These are phyloP conservation scores for Ramaria sp. DNA, from an alignment of 768 basidiomycete species.

Conservation along the genomic window DNA sequence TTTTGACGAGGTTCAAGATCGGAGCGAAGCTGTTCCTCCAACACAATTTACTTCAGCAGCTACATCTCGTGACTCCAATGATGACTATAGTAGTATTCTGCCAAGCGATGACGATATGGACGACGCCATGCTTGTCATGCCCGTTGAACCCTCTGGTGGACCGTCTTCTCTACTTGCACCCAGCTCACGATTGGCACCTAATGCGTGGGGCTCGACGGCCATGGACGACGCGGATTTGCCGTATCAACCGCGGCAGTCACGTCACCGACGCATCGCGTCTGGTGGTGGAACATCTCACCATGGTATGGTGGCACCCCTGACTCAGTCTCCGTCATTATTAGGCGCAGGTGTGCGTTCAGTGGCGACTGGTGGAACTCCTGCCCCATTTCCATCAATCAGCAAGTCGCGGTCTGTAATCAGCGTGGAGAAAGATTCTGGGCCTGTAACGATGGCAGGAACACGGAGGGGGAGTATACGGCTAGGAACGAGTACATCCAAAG, in stretches of 20 bases:
- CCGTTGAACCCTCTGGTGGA: slow-evolving; percentile 22
- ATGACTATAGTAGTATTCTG: not conserved
- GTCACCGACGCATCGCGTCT: not conserved
- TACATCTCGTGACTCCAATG: slow-evolving; percentile 15
- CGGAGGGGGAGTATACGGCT: slow-evolving; percentile 44
- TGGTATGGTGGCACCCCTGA: not conserved
- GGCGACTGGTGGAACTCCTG: slow-evolving; percentile 15
- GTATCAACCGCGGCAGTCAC: not conserved
- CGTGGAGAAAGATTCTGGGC: slow-evolving; percentile 37
- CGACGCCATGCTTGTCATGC: slow-evolving; percentile 67
- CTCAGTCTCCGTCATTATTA: slow-evolving; percentile 27
- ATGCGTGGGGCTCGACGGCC: not conserved
- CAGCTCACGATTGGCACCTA: slow-evolving; percentile 3
- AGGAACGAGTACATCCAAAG: slow-evolving; percentile 22
- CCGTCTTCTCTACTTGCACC: not conserved
- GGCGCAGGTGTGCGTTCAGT: slow-evolving; percentile 22
- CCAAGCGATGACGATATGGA: slow-evolving; percentile 64
- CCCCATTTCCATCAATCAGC: slow-evolving; percentile 25
- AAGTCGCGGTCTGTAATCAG: slow-evolving; percentile 50
- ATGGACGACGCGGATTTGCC: not conserved
- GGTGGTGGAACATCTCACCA: not conserved
- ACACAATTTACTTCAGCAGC: slow-evolving; percentile 18
- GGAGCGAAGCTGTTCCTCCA: slow-evolving; percentile 43
- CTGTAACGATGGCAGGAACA: slow-evolving; percentile 20
- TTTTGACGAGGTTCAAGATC: slow-evolving; percentile 73